Evolutionary conservation across 352 stramenopile genomes (phyloP).

Genomic region (Phytophthora podocarpi): DNA sequence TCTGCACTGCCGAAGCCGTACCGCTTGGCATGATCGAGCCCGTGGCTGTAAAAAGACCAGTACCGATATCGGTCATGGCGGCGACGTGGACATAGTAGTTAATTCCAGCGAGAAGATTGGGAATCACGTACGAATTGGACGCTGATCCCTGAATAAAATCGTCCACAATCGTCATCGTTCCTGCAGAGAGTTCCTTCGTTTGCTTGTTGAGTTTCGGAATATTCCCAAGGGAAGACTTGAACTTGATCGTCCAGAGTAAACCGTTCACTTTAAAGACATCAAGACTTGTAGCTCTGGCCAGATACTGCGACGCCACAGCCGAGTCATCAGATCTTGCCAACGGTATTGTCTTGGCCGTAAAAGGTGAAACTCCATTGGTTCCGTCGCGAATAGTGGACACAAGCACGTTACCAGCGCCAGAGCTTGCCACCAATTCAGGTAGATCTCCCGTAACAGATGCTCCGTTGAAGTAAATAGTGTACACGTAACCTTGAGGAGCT

Average conservation of each 20-base stretch:
- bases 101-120: slow-evolving; percentile 62
- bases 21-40: slow-evolving; percentile 56
- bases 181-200: slow-evolving; percentile 18
- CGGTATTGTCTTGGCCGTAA: slow-evolving; percentile 55
- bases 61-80: slow-evolving; percentile 61
- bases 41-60: slow-evolving; percentile 48
- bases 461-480: slow-evolving; percentile 79
- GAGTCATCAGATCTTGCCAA: slow-evolving; percentile 43
- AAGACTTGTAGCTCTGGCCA: slow-evolving; percentile 38
- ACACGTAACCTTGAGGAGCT: slow-evolving; percentile 67
- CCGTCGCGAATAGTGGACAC: slow-evolving; percentile 42
- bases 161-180: slow-evolving; percentile 43
- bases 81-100: slow-evolving; percentile 70
- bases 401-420: no score
- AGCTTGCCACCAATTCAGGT: no score
- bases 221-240: slow-evolving; percentile 79
- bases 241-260: slow-evolving; percentile 83
- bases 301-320: slow-evolving; percentile 34
- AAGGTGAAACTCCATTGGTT: slow-evolving; percentile 28
- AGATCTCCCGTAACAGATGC: slow-evolving; percentile 44
- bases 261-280: slow-evolving; percentile 81
- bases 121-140: slow-evolving; percentile 54
- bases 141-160: slow-evolving; percentile 46
- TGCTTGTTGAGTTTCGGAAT: slow-evolving; percentile 48
- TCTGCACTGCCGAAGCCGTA: slow-evolving; percentile 46